These are phyloP conservation scores for Penicillium silybi DNA, from an alignment of 495 filamentous ascomycete genomes.

Conservation along the genomic window DNA sequence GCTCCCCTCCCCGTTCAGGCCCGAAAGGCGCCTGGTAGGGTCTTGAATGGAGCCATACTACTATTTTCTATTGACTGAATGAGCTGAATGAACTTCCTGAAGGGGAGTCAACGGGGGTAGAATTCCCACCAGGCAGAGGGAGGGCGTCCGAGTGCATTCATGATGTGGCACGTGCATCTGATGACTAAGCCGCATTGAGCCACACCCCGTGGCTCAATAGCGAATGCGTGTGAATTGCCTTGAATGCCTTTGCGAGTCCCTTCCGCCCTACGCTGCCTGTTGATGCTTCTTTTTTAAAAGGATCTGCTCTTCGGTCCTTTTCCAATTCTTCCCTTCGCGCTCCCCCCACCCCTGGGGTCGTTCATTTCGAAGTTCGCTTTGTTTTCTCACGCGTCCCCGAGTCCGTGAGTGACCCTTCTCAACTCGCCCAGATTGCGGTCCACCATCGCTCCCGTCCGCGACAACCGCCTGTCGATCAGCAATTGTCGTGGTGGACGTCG, in stretches of 20 bases:
- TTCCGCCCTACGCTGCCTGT: constrained; percentile 13
- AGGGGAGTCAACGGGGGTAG: neutral
- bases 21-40: neutral
- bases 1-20: neutral
- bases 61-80: constrained; percentile 4
- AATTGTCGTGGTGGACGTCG: constrained; percentile 14
- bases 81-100: neutral
- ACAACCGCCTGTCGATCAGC: constrained; percentile 15
- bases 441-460: constrained; percentile 19
- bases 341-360: too few species aligned
- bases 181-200: constrained; percentile 18
- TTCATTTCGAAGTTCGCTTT: neutral
- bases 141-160: constrained; percentile 6
- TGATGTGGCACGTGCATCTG: constrained; percentile 20
- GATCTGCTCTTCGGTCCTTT: neutral
- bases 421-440: constrained; percentile 19
- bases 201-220: constrained; percentile 16
- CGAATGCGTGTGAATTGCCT: constrained; percentile 2
- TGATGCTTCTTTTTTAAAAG: neutral
- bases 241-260: constrained; percentile 17
- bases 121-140: neutral
- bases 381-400: constrained; percentile 22
- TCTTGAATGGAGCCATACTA: neutral
- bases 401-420: constrained; percentile 17
- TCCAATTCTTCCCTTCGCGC: neutral